These are phyloP conservation scores for Rhododendron ferrugineum DNA, from an alignment of 148 eudicot species.

Conservation along the genomic window DNA sequence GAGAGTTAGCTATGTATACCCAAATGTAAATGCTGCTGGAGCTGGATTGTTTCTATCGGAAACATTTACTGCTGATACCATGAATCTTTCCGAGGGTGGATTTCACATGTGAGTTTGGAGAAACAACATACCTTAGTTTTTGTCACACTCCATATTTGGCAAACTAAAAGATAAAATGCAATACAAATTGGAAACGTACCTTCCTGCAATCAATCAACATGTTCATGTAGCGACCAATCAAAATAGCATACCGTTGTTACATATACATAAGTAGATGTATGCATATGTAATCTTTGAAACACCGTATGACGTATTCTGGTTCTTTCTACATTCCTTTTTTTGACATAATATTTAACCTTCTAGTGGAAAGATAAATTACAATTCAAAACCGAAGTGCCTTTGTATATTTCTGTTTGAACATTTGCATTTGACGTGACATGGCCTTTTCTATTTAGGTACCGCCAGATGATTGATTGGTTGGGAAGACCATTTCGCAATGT, in stretches of 20 bases:
- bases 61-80: conserved; percentile 51
- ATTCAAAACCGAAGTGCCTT: neutral
- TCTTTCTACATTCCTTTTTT: too few relatives aligned
- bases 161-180: neutral
- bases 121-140: neutral
- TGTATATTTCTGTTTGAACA: neutral
- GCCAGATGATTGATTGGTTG: conserved; percentile 80
- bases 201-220: neutral
- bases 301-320: too few relatives aligned
- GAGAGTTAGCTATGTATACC: conserved; percentile 84
- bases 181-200: neutral
- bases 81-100: conserved; percentile 83
- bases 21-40: conserved; percentile 85
- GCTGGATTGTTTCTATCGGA: conserved; percentile 79
- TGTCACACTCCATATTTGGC: neutral
- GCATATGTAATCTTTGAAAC: too few relatives aligned
- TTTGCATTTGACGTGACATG: neutral
- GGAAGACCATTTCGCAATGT: conserved; percentile 64
- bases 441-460: conserved; percentile 44
- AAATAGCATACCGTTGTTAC: neutral
- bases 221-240: neutral
- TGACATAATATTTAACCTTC: too few relatives aligned
- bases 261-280: too few relatives aligned
- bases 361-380: too few relatives aligned
- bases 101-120: conserved; percentile 53